Evolutionary conservation across 1,139 yeast species (phyloP).

Genomic region (Spathaspora jeffriesii): DNA sequence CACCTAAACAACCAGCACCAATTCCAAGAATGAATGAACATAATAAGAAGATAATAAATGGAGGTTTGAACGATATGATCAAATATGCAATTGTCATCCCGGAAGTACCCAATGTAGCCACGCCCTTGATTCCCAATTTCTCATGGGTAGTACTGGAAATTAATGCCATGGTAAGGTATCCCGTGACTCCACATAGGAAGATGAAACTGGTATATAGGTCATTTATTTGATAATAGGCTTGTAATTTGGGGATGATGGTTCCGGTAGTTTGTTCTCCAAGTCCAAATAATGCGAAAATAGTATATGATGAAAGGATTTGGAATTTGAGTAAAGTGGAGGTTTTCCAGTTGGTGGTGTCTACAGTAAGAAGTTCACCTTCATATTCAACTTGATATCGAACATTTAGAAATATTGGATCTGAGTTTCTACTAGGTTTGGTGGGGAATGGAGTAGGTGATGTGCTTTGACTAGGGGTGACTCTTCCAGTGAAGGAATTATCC

Average conservation of each 20-base stretch:
- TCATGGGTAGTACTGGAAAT: conserved; percentile 32
- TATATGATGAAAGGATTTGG: conserved; percentile 42
- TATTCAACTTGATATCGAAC: conserved; percentile 16
- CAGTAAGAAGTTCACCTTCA: conserved; percentile 25
- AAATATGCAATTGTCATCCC: conserved; percentile 32
- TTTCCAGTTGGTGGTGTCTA: conserved; percentile 45
- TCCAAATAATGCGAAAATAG: conserved; percentile 47
- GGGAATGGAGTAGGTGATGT: background rate
- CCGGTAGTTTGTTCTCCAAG: conserved; percentile 62
- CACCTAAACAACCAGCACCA: conserved; percentile 56
- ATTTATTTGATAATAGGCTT: conserved; percentile 42
- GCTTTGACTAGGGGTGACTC: background rate
- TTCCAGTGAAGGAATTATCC: background rate
- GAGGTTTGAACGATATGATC: conserved; percentile 31
- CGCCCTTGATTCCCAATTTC: conserved; percentile 37
- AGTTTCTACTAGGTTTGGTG: background rate
- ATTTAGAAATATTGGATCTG: background rate
- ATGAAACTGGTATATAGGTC: conserved; percentile 38
- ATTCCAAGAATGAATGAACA: conserved; percentile 48
- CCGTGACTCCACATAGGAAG: conserved; percentile 34
- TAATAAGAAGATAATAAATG: conserved; percentile 33
- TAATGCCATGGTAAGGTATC: conserved; percentile 43
- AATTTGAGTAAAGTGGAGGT: conserved; percentile 28
- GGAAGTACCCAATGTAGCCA: conserved; percentile 30
- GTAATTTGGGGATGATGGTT: conserved; percentile 51